Evolutionary conservation across 2,329 filamentous ascomycete species (phyloP).

Genomic region (Venturia pyrina): DNA sequence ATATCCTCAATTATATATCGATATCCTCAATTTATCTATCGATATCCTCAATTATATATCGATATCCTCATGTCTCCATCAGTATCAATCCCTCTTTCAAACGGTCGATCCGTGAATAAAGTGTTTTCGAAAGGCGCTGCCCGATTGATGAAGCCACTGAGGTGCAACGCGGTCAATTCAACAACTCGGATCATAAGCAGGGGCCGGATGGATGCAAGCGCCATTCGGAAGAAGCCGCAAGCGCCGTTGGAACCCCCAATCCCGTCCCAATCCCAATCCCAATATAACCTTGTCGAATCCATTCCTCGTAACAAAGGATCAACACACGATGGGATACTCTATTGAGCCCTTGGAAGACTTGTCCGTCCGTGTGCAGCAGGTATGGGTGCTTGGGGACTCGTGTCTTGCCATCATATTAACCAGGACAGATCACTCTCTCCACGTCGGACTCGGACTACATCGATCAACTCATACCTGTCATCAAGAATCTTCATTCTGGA

Average conservation of each 20-base stretch:
- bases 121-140: too few relatives aligned
- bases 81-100: too few relatives aligned
- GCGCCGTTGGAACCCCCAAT: background rate
- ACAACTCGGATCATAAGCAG: too few relatives aligned
- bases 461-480: constrained; percentile 86
- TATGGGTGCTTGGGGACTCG: constrained; percentile 19
- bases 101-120: too few relatives aligned
- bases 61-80: too few relatives aligned
- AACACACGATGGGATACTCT: constrained; percentile 9
- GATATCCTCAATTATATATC: too few relatives aligned
- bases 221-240: too few relatives aligned
- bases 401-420: background rate
- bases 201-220: too few relatives aligned
- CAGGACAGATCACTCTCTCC: constrained; percentile 72
- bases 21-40: too few relatives aligned
- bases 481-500: constrained; percentile 77
- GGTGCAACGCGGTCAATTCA: too few relatives aligned
- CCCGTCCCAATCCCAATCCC: background rate
- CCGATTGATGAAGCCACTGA: too few relatives aligned
- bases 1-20: too few relatives aligned
- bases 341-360: constrained; percentile 39
- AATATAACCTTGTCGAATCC: background rate
- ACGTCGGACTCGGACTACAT: constrained; percentile 89
- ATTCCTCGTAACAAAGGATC: background rate
- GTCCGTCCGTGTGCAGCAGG: constrained; percentile 39